A percentile compares a stretch with the other conserved stretches of the same genome.
Evolutionary conservation across 1,139 yeast genomes (phyloP).

Genomic region (Geotrichum klebahnii): DNA sequence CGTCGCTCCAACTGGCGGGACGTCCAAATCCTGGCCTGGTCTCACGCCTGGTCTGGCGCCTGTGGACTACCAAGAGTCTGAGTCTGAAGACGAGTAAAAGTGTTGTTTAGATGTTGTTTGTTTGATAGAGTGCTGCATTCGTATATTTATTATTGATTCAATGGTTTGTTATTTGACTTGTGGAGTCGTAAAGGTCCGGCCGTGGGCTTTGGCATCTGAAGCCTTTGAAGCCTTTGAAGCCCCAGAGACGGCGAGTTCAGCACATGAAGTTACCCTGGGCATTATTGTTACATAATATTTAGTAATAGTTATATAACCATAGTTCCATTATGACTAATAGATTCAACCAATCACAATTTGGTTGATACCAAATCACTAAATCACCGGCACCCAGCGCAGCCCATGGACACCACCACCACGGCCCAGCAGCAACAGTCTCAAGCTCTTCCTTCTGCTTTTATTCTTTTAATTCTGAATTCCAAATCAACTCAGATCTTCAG

Average conservation of each 20-base stretch:
- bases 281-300: background rate
- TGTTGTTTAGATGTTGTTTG: background rate
- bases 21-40: slow-evolving; percentile 52
- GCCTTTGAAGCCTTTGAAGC: no score
- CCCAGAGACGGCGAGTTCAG: no score
- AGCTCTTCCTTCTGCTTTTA: no score
- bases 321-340: background rate
- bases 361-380: background rate
- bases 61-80: slow-evolving; percentile 54
- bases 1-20: slow-evolving; percentile 5
- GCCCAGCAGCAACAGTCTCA: no score
- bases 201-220: no score
- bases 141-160: slow-evolving; percentile 4
- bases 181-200: no score
- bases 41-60: slow-evolving; percentile 92
- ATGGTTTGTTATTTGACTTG: no score
- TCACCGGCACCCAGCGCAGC: background rate
- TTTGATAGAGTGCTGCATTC: slow-evolving; percentile 7
- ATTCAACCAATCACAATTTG: background rate
- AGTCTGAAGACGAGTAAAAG: slow-evolving; percentile 22
- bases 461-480: no score
- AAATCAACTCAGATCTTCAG: no score
- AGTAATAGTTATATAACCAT: background rate
- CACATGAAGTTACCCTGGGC: no score
- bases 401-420: no score